phyloP scores from a whole-genome alignment of 176 grass and related monocot species.

The Eleusine indica region DNA sequence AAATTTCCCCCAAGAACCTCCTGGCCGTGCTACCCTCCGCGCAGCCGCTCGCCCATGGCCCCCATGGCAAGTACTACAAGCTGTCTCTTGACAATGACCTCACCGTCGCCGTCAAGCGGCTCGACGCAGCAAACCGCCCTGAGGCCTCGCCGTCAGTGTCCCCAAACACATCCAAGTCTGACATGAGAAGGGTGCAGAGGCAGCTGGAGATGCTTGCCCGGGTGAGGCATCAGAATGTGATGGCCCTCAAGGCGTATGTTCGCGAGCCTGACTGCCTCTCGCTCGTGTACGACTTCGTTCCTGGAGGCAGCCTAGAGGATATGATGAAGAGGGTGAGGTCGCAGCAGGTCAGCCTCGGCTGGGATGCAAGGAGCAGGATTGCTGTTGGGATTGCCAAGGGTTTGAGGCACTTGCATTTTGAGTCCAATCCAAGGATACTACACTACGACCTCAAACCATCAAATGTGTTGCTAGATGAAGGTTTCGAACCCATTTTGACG shows the following conservation, averaged over 20 bases:
- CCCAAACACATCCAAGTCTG: constrained; percentile 59
- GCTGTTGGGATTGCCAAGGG: constrained; percentile 78
- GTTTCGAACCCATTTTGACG: constrained; percentile 64
- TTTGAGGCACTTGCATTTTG: constrained; percentile 85
- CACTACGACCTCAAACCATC: constrained; percentile 83
- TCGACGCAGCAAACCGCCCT: constrained; percentile 17
- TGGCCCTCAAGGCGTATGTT: constrained; percentile 82
- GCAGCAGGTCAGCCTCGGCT: constrained; percentile 69
- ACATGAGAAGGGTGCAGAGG: constrained; percentile 84
- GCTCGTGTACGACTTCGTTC: constrained; percentile 73
- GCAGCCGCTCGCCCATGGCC: constrained; percentile 51
- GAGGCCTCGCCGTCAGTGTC: constrained; percentile 46
- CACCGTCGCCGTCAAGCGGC: constrained; percentile 71
- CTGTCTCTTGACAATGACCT: constrained; percentile 69
- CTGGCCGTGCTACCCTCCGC: constrained; percentile 58
- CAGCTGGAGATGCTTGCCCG: constrained; percentile 72
- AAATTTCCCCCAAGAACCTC: constrained; percentile 79
- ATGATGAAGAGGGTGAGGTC: constrained; percentile 80
- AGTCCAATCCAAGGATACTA: constrained; percentile 68
- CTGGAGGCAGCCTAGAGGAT: constrained; percentile 85
- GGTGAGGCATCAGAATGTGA: constrained; percentile 74
- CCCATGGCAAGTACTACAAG: constrained; percentile 70
- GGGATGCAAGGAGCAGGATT: constrained; percentile 83
- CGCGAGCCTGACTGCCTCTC: constrained; percentile 70
- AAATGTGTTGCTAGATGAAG: constrained; percentile 88